Evolutionary conservation across 2,329 filamentous ascomycete genomes (phyloP).

Genomic region (Fusarium devonianum): DNA sequence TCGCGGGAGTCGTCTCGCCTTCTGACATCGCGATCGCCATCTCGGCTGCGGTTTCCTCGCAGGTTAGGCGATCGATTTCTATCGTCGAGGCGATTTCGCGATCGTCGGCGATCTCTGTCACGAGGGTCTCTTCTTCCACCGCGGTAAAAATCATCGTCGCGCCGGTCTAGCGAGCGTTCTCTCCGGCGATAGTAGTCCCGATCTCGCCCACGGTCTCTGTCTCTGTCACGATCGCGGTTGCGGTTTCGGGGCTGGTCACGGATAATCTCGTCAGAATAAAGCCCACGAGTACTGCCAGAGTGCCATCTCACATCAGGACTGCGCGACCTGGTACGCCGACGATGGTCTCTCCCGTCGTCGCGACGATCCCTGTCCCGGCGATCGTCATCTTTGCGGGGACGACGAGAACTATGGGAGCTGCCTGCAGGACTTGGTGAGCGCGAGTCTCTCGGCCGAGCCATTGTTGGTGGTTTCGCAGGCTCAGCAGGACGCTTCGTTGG

Average conservation of each 20-base stretch:
- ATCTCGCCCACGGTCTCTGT: constrained; percentile 61
- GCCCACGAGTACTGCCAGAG: constrained; percentile 27
- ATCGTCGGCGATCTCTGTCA: constrained; percentile 68
- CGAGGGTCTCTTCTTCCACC: constrained; percentile 64
- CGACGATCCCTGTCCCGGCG: constrained; percentile 63
- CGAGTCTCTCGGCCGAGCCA: constrained; percentile 72
- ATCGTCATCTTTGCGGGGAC: constrained; percentile 67
- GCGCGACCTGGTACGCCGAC: constrained; percentile 67
- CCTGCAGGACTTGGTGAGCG: constrained; percentile 95
- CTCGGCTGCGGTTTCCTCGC: constrained; percentile 69
- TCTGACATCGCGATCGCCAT: constrained; percentile 68
- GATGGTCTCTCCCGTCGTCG: constrained; percentile 58
- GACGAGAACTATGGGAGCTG: constrained; percentile 78
- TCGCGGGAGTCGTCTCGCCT: constrained; percentile 79
- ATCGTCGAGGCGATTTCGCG: constrained; percentile 65
- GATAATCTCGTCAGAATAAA: constrained; percentile 50
- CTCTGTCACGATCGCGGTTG: constrained; percentile 57
- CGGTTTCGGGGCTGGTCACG: constrained; percentile 64
- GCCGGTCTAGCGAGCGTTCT: constrained; percentile 73
- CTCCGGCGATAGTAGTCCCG: constrained; percentile 68
- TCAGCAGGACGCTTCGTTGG: constrained; percentile 51
- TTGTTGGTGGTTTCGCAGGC: constrained; percentile 53
- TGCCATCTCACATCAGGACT: constrained; percentile 66
- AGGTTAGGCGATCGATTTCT: constrained; percentile 66
- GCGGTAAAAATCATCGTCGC: constrained; percentile 71